These are phyloP conservation scores for Penicillium sp. DNA, from an alignment of 2,329 filamentous ascomycete species.

Conservation along the genomic window DNA sequence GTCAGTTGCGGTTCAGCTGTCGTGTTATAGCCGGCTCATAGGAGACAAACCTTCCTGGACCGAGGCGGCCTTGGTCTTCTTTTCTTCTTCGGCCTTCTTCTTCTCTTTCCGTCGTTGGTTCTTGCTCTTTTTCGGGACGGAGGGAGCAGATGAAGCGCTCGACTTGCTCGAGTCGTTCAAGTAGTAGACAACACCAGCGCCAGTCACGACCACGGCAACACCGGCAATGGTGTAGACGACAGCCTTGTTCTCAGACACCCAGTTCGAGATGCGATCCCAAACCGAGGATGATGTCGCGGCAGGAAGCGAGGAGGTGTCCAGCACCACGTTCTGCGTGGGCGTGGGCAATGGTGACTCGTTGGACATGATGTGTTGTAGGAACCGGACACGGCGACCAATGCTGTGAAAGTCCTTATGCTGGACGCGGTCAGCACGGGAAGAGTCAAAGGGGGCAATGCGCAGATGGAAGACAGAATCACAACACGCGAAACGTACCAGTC, in stretches of 20 bases:
- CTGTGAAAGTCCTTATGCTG: slow-evolving; percentile 27
- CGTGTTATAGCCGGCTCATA: slow-evolving; percentile 21
- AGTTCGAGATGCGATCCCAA: slow-evolving; percentile 87
- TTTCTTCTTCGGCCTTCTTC: slow-evolving; percentile 55
- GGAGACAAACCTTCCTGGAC: slow-evolving; percentile 39
- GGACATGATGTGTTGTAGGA: slow-evolving; percentile 44
- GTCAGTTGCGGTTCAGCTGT: slow-evolving; percentile 21
- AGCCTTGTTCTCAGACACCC: slow-evolving; percentile 95
- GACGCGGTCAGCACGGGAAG: slow-evolving; percentile 1
- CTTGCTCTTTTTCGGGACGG: slow-evolving; percentile 71
- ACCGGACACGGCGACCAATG: slow-evolving; percentile 27
- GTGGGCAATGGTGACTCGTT: slow-evolving; percentile 43
- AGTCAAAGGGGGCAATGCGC: background rate
- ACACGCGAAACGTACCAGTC: slow-evolving; percentile 26
- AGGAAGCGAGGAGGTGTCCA: slow-evolving; percentile 48
- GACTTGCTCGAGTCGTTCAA: slow-evolving; percentile 61
- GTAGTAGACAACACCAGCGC: slow-evolving; percentile 92
- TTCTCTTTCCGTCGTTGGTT: slow-evolving; percentile 83
- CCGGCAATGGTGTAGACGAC: slow-evolving; percentile 95
- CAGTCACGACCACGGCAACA: slow-evolving; percentile 86
- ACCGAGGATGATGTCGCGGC: slow-evolving; percentile 65
- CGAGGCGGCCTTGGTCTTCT: slow-evolving; percentile 56
- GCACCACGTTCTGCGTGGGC: slow-evolving; percentile 42
- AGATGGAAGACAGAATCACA: background rate
- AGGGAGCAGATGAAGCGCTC: slow-evolving; percentile 33